A percentile compares a stretch with the other conserved stretches of the same genome.
Evolutionary conservation across 2,329 filamentous ascomycete genomes (phyloP).

Genomic region (Rhynchosporium graminicola): DNA sequence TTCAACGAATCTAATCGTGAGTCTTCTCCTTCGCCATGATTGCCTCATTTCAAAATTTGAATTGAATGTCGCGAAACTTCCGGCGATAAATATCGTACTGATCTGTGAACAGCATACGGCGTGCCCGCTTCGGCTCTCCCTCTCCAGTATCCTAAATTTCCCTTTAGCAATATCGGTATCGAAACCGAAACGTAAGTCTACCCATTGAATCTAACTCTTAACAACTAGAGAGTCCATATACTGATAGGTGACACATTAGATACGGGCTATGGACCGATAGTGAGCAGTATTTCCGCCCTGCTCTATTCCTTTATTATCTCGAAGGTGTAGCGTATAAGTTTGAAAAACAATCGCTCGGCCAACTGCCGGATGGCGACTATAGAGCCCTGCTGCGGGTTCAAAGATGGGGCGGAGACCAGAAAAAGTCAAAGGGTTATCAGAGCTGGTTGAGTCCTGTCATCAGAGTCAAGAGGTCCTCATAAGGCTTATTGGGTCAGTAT

Average conservation of each 20-base stretch:
- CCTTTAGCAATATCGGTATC: not conserved
- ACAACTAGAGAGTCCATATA: not conserved
- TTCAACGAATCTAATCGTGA: conserved; percentile 3
- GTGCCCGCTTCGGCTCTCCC: not conserved
- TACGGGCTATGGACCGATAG: not conserved
- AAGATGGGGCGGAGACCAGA: not conserved
- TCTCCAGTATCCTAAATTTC: not conserved
- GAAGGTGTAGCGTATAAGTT: not conserved
- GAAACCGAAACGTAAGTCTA: not conserved
- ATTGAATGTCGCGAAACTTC: no score
- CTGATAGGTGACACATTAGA: not conserved
- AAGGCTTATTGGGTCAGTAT: not conserved
- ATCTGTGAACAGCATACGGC: not conserved
- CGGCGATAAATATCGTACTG: not conserved
- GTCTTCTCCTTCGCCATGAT: not conserved
- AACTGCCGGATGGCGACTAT: not conserved
- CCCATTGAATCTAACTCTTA: not conserved
- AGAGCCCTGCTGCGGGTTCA: not conserved
- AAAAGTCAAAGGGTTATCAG: not conserved
- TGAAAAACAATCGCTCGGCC: not conserved
- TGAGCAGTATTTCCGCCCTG: not conserved
- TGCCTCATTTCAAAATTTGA: not conserved
- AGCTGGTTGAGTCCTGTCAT: conserved; percentile 2
- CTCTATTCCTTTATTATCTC: not conserved
- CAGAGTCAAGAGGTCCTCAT: not conserved